phyloP scores from a whole-genome alignment of 2,329 filamentous ascomycete genomes.

The Aspergillus transmontanensis region DNA sequence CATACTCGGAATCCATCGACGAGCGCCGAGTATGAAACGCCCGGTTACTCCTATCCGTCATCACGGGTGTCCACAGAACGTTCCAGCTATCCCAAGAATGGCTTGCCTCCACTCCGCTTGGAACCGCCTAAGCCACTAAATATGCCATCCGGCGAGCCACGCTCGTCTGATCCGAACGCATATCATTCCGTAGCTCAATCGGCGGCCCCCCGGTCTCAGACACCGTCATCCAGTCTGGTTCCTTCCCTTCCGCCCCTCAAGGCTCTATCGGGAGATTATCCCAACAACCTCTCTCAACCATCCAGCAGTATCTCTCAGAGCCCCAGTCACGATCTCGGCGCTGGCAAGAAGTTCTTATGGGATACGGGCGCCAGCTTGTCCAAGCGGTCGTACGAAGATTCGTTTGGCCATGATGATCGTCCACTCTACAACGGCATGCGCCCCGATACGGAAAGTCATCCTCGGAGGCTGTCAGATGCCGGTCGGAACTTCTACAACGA shows the following conservation, averaged over 20 bases:
- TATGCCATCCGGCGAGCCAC: constrained; percentile 35
- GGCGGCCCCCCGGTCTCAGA: constrained; percentile 28
- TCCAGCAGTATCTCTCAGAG: constrained; percentile 27
- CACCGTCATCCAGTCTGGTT: constrained; percentile 26
- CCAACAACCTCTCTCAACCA: constrained; percentile 23
- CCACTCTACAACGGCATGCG: constrained; percentile 49
- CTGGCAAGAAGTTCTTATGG: constrained; percentile 33
- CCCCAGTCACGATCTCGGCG: constrained; percentile 26
- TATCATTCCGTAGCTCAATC: constrained; percentile 43
- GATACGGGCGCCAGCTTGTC: constrained; percentile 30
- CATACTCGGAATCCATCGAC: constrained; percentile 36
- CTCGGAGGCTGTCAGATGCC: constrained; percentile 29
- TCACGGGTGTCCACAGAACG: constrained; percentile 25
- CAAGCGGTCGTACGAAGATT: constrained; percentile 42
- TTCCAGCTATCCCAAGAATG: constrained; percentile 29
- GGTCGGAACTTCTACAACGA: constrained; percentile 28
- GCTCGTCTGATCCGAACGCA: constrained; percentile 40
- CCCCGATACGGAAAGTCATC: constrained; percentile 36
- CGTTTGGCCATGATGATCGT: constrained; percentile 43
- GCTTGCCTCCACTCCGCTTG: constrained; percentile 32
- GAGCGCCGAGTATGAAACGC: constrained; percentile 36
- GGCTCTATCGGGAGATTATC: constrained; percentile 33
- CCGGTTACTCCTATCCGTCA: constrained; percentile 29
- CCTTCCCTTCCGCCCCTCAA: constrained; percentile 43
- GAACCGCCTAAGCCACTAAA: constrained; percentile 27